phyloP scores from a whole-genome alignment of 805 yeast genomes.

The Alloascoidea africana region DNA sequence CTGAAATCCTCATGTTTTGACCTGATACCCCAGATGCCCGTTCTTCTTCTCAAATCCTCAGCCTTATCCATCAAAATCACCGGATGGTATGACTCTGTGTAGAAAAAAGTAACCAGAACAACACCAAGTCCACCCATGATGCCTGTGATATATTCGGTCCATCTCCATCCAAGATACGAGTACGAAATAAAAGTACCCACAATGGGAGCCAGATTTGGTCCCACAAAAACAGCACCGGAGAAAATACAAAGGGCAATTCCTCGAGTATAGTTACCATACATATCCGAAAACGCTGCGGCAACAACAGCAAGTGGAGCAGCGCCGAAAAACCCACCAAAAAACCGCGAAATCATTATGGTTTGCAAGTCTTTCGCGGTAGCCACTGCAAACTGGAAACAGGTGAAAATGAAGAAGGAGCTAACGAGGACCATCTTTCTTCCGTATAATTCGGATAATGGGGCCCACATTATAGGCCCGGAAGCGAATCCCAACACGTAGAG shows the following conservation, averaged over 20 bases:
- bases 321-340: conserved; percentile 69
- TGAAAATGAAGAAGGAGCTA: conserved; percentile 38
- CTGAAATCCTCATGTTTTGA: conserved; percentile 60
- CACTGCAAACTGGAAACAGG: conserved; percentile 50
- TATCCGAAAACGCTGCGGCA: conserved; percentile 79
- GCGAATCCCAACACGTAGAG: conserved; percentile 89
- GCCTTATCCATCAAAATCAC: conserved; percentile 51
- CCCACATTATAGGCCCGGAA: conserved; percentile 83
- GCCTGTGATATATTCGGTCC: conserved; percentile 64
- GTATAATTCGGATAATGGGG: conserved; percentile 68
- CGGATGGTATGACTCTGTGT: conserved; percentile 65
- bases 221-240: conserved; percentile 56
- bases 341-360: conserved; percentile 62
- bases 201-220: conserved; percentile 77
- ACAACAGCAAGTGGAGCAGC: conserved; percentile 78
- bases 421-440: conserved; percentile 44
- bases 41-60: conserved; percentile 38
- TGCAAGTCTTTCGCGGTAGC: conserved; percentile 73
- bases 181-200: conserved; percentile 53
- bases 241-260: conserved; percentile 68
- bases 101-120: conserved; percentile 25
- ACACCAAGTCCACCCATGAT: conserved; percentile 34
- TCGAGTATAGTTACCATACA: conserved; percentile 48
- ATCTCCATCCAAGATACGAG: conserved; percentile 65
- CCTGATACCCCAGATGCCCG: conserved; percentile 73